A percentile compares a stretch with the other conserved stretches of the same genome.
These are phyloP conservation scores for Aspergillus amoenus DNA, from an alignment of 2,329 filamentous ascomycete genomes.

Conservation along the genomic window DNA sequence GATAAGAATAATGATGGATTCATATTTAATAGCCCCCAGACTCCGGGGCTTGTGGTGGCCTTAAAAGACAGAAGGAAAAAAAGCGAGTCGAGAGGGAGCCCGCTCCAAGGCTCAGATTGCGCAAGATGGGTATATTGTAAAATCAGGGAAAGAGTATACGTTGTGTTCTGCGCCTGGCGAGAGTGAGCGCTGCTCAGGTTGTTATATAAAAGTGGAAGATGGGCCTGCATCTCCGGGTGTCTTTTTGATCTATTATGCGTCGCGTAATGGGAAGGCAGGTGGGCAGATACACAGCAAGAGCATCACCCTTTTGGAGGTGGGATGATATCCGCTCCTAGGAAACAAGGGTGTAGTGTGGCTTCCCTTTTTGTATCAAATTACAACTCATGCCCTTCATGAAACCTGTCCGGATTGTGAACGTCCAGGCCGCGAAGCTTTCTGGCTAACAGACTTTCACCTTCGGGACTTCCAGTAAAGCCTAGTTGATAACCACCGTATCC, in stretches of 20 bases:
- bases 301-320: too few species aligned
- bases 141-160: background rate
- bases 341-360: too few species aligned
- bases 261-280: background rate
- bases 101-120: background rate
- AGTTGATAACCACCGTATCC: constrained; percentile 62
- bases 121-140: background rate
- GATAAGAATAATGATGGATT: too few species aligned
- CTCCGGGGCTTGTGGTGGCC: background rate
- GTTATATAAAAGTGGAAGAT: constrained; percentile 1
- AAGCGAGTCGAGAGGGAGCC: background rate
- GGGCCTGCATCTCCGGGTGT: constrained; percentile 12
- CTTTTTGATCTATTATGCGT: background rate
- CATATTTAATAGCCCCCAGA: too few species aligned
- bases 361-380: background rate
- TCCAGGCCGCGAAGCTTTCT: constrained; percentile 66
- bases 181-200: background rate
- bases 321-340: background rate
- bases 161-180: constrained; percentile 6
- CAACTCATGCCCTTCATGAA: background rate
- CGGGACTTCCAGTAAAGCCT: constrained; percentile 39
- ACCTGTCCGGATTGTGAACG: constrained; percentile 34
- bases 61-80: background rate
- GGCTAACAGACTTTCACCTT: constrained; percentile 68
- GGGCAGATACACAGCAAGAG: too few species aligned